A percentile compares a stretch with the other conserved stretches of the same genome.
Evolutionary conservation across 202 grass and related monocot genomes (phyloP).

Genomic region (Musa balbisiana): DNA sequence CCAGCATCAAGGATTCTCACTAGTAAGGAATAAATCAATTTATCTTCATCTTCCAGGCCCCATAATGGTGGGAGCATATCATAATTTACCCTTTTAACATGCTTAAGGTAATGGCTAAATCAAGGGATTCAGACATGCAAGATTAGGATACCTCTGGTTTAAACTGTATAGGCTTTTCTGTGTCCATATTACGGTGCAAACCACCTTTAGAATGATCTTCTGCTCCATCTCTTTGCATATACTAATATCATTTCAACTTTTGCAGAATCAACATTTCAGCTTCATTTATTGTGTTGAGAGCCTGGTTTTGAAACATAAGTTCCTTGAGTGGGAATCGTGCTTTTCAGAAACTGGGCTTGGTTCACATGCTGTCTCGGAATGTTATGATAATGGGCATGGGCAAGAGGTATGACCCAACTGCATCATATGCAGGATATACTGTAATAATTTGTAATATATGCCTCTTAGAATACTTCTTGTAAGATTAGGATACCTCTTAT

Average conservation of each 20-base stretch:
- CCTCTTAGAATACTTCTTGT: no score
- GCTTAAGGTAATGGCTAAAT: not conserved
- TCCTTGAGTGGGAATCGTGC: constrained; percentile 64
- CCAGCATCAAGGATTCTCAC: not conserved
- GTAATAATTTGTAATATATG: no score
- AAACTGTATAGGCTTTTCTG: not conserved
- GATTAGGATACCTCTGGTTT: not conserved
- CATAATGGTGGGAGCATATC: no score
- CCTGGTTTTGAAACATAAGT: constrained; percentile 43
- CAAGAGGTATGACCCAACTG: constrained; percentile 35
- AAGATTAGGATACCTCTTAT: no score
- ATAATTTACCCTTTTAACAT: not conserved
- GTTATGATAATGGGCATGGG: constrained; percentile 51
- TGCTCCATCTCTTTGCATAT: not conserved
- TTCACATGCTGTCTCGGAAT: constrained; percentile 50
- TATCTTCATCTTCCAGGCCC: not conserved
- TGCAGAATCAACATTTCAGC: constrained; percentile 66
- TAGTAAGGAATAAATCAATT: not conserved
- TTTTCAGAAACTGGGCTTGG: constrained; percentile 55
- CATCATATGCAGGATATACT: not conserved
- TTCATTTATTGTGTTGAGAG: constrained; percentile 93
- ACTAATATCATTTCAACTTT: not conserved
- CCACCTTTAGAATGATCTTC: not conserved
- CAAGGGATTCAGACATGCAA: not conserved
- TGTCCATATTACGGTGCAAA: no score